Evolutionary conservation across 2,329 filamentous ascomycete genomes (phyloP), one percentile per base, ranked within the genome.

Genomic region (Lojkania enalia): DNA sequence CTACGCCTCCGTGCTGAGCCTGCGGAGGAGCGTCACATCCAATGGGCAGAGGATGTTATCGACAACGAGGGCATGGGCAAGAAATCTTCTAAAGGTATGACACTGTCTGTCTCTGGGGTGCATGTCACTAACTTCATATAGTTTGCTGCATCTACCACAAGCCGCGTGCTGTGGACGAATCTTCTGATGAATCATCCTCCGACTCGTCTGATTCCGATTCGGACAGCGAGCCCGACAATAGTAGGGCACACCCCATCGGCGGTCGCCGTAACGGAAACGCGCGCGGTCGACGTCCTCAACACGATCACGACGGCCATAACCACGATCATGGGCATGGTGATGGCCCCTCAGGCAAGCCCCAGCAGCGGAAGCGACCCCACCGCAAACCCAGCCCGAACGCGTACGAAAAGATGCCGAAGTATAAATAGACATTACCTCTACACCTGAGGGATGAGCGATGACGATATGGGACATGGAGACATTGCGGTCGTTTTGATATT

Each of bases 101-200:
- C 20, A 13, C 27, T 5, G 30, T 19, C 11, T 29, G 39, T 25
- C 25, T 20, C 16, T n/a, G 25, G 25, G n/a, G 25, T 9, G n/a
- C 29, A 36, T 15, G 20, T 23, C 21, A 31, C 51, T 61, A 49
- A 60, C 47, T 23, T 6, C 21, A 21, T 35, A 6, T 39, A 95
- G 94, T 97, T n/a, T 99, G 94, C 79, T 99, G 94, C 71, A 99
- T 99, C 70, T 99, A 96, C 74, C 92, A 96, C 74, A 87, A 87
- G 49, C 85, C 90, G 5, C 87, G 86, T 56, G 64, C 61, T 25
- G 62, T 63, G 12, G 67, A 87, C 66, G 92, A 97, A 69, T 94
- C 88, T 21, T 90, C 86, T 55, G 82, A 84, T 54, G 83, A 86
- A 48, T 75, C 75, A 39, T 83, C 80, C 2, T 82, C 77, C 0